phyloP scores from a whole-genome alignment of 2,329 filamentous ascomycete genomes.

The Penicillium sp. region DNA sequence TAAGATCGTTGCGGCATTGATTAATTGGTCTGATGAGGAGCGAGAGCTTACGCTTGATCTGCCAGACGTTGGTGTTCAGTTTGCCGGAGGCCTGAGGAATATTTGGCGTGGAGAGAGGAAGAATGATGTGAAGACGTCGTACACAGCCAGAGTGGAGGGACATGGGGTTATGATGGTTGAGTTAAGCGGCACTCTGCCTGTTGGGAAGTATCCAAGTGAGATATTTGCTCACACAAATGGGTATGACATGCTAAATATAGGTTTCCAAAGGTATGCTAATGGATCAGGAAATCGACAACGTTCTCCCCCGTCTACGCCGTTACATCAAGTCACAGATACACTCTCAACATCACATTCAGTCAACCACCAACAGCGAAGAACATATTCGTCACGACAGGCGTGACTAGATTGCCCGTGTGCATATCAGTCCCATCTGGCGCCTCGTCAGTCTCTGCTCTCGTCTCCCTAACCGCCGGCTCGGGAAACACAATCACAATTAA shows the following conservation, averaged over 20 bases:
- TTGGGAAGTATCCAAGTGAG: constrained; percentile 27
- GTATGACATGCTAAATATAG: constrained; percentile 15
- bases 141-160: constrained; percentile 29
- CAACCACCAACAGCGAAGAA: constrained; percentile 7
- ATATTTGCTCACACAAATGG: constrained; percentile 23
- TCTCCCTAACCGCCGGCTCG: constrained; percentile 29
- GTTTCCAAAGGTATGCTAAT: neutral
- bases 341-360: constrained; percentile 22
- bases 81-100: constrained; percentile 39
- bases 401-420: neutral
- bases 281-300: constrained; percentile 10
- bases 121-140: constrained; percentile 31
- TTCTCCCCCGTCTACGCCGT: constrained; percentile 35
- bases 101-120: constrained; percentile 32
- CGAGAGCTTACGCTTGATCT: constrained; percentile 52
- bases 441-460: constrained; percentile 13
- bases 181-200: constrained; percentile 28
- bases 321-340: constrained; percentile 34
- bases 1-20: constrained; percentile 51
- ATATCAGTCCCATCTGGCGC: neutral
- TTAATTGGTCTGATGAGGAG: constrained; percentile 56
- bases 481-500: constrained; percentile 34
- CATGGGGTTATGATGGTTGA: constrained; percentile 41
- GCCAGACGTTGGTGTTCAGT: constrained; percentile 46
- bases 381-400: constrained; percentile 13